phyloP scores from a whole-genome alignment of 805 yeast genomes.

The Cyberlindnera americana region DNA sequence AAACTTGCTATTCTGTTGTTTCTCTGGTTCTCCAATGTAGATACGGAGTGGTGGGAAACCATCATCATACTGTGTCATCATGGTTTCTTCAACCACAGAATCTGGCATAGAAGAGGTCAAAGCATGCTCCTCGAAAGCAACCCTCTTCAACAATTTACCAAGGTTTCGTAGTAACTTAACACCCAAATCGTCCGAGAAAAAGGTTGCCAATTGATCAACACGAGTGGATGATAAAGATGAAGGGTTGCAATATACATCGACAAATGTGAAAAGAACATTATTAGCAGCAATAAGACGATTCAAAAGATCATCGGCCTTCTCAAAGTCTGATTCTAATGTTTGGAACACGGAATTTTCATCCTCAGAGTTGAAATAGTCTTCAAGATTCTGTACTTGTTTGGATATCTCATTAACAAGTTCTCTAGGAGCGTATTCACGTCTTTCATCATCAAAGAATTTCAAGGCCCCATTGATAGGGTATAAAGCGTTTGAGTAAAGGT shows the following conservation, averaged over 20 bases:
- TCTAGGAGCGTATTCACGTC: slow-evolving; percentile 44
- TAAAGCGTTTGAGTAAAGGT: slow-evolving; percentile 50
- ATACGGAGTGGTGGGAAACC: slow-evolving; percentile 39
- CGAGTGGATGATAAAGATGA: slow-evolving; percentile 41
- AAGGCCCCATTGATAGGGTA: slow-evolving; percentile 51
- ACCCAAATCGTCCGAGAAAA: slow-evolving; percentile 42
- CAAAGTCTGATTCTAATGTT: slow-evolving; percentile 16
- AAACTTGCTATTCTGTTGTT: slow-evolving; percentile 30
- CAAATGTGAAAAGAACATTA: slow-evolving; percentile 47
- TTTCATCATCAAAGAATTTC: slow-evolving; percentile 53
- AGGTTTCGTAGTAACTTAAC: slow-evolving; percentile 38
- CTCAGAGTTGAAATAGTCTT: slow-evolving; percentile 25
- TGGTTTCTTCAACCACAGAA: slow-evolving; percentile 42
- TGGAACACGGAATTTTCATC: slow-evolving; percentile 28
- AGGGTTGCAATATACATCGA: slow-evolving; percentile 56
- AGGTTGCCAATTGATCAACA: slow-evolving; percentile 33
- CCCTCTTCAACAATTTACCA: slow-evolving; percentile 45
- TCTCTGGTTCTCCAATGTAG: slow-evolving; percentile 37
- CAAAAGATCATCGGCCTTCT: slow-evolving; percentile 24
- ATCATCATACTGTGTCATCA: slow-evolving; percentile 30
- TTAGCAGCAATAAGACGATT: slow-evolving; percentile 33
- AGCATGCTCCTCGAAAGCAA: slow-evolving; percentile 54
- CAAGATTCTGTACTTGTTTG: slow-evolving; percentile 29
- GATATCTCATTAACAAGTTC: slow-evolving; percentile 33
- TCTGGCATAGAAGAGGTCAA: slow-evolving; percentile 48